A percentile compares a stretch with the other conserved stretches of the same genome.
phyloP scores from a whole-genome alignment of 192 early-diverging fungal species.

The Anaeromyces robustus region DNA sequence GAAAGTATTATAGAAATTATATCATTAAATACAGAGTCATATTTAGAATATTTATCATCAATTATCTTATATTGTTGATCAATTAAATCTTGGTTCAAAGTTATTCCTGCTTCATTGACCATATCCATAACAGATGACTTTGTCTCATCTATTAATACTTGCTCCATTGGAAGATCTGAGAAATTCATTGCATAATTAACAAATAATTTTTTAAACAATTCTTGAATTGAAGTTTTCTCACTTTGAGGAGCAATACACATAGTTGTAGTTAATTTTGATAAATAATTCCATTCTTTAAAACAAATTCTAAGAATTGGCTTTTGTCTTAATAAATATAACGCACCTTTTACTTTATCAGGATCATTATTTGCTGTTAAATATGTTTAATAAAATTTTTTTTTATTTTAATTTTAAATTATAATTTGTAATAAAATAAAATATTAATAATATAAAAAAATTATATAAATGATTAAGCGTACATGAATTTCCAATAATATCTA shows the following conservation, averaged over 20 bases:
- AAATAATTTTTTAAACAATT: constrained; percentile 43
- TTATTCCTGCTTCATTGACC: not conserved
- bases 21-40: not conserved
- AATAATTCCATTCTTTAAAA: not conserved
- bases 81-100: not conserved
- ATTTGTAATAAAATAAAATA: too few species aligned
- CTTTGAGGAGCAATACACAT: not conserved
- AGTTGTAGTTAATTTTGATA: not conserved
- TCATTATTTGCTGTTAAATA: not conserved
- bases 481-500: not conserved
- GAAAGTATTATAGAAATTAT: not conserved
- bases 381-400: not conserved
- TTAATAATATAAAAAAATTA: constrained; percentile 16
- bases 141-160: constrained; percentile 13
- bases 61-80: constrained; percentile 12
- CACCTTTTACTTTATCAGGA: not conserved
- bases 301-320: not conserved
- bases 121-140: constrained; percentile 5
- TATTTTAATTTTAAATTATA: not conserved
- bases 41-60: constrained; percentile 15
- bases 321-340: not conserved
- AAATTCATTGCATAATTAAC: constrained; percentile 35
- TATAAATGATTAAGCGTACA: not conserved
- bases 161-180: constrained; percentile 26
- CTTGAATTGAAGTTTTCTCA: constrained; percentile 39